These are phyloP conservation scores for Cystofilobasidium macerans DNA, from an alignment of 768 basidiomycete genomes.

Conservation along the genomic window DNA sequence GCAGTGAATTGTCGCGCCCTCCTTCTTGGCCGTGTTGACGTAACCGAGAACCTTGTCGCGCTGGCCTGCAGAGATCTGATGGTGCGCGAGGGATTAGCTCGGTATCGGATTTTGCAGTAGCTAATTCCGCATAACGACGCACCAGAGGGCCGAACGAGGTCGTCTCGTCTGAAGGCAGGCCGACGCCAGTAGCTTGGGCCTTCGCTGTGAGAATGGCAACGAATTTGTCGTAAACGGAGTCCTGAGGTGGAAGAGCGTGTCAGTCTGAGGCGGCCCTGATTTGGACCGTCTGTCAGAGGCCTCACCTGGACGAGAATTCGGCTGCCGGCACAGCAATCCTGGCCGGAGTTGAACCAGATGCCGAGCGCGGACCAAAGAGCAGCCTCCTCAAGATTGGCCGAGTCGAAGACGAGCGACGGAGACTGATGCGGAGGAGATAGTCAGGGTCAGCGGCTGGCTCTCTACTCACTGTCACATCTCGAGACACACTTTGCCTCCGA, in stretches of 20 bases:
- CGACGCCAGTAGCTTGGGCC: constrained; percentile 46
- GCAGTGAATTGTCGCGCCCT: constrained; percentile 37
- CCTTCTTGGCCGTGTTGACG: constrained; percentile 62
- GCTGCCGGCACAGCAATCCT: constrained; percentile 60
- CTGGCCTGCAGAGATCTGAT: constrained; percentile 26
- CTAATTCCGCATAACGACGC: too few species aligned
- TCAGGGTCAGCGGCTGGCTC: neutral
- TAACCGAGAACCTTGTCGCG: constrained; percentile 51
- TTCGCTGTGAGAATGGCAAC: constrained; percentile 31
- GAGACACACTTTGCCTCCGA: constrained; percentile 65
- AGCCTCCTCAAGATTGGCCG: constrained; percentile 75
- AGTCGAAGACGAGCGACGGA: constrained; percentile 56
- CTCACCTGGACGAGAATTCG: constrained; percentile 43
- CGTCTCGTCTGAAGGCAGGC: constrained; percentile 45
- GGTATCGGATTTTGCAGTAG: too few species aligned
- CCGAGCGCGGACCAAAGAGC: constrained; percentile 62
- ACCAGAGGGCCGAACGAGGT: constrained; percentile 55
- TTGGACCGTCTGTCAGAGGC: too few species aligned
- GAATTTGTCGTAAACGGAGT: constrained; percentile 14
- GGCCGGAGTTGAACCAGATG: constrained; percentile 53
- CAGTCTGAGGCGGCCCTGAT: neutral
- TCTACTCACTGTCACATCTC: constrained; percentile 33
- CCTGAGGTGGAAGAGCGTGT: neutral
- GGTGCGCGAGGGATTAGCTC: too few species aligned
- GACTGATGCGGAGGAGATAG: neutral